Evolutionary conservation across 208 protist genomes (phyloP).

Genomic region (Acanthamoeba lugdunensis): DNA sequence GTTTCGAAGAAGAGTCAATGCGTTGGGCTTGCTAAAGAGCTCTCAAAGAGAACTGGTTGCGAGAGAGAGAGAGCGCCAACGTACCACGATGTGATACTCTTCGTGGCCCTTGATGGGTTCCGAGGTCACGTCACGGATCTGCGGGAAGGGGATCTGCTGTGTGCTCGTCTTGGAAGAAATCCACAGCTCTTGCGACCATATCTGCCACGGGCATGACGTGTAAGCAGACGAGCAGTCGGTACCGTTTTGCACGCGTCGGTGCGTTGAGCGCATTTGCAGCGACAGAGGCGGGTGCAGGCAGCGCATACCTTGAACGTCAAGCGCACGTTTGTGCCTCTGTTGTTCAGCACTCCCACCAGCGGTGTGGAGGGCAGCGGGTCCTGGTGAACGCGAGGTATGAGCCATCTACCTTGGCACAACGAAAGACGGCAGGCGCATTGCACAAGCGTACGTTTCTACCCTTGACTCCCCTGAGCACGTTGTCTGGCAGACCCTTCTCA

Average conservation of each 20-base stretch:
- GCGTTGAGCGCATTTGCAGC: too few species aligned
- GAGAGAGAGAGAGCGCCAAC: not conserved
- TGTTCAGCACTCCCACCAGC: conserved; percentile 58
- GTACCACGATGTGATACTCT: conserved; percentile 78
- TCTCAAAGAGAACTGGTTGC: not conserved
- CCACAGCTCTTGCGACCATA: conserved; percentile 68
- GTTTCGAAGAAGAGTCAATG: not conserved
- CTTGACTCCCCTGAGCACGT: conserved; percentile 63
- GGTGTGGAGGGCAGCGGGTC: conserved; percentile 54
- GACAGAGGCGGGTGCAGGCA: not conserved
- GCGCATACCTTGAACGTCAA: conserved; percentile 64
- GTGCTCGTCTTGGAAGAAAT: conserved; percentile 71
- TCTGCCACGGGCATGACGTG: not conserved
- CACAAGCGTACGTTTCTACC: conserved; percentile 65
- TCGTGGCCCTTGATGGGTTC: conserved; percentile 76
- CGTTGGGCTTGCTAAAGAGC: too few species aligned
- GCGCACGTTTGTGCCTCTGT: conserved; percentile 52
- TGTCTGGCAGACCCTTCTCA: conserved; percentile 70
- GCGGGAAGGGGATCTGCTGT: conserved; percentile 65
- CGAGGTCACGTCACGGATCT: conserved; percentile 58
- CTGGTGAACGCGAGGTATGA: not conserved
- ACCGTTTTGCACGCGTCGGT: too few species aligned
- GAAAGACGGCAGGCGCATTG: not conserved
- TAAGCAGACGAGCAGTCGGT: too few species aligned
- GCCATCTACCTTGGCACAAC: not conserved